Evolutionary conservation across 1,139 yeast genomes (phyloP).

Genomic region (Lodderomyces margitis): DNA sequence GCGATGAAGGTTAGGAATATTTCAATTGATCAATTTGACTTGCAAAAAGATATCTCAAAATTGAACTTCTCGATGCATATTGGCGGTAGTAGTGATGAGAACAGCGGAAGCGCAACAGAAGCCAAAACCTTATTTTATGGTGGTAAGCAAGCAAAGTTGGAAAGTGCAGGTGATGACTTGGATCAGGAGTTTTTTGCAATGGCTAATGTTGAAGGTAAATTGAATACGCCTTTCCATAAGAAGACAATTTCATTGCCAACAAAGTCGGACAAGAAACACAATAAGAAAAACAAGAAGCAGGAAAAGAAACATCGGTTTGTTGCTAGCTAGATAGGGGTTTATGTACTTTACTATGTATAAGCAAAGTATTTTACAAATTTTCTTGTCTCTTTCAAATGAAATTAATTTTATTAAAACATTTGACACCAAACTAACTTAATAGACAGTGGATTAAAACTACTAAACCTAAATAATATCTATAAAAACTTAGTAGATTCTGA

Average conservation of each 20-base stretch:
- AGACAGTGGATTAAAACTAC: neutral
- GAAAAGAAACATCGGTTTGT: slow-evolving; percentile 48
- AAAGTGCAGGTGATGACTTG: slow-evolving; percentile 73
- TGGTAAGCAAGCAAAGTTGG: slow-evolving; percentile 78
- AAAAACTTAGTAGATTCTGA: slow-evolving; percentile 87
- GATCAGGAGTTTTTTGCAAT: slow-evolving; percentile 81
- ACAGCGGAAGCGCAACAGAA: slow-evolving; percentile 18
- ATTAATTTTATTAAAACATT: neutral
- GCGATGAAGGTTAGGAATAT: slow-evolving; percentile 61
- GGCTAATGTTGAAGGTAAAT: slow-evolving; percentile 60
- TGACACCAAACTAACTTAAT: slow-evolving; percentile 1
- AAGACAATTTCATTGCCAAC: slow-evolving; percentile 23
- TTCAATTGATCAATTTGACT: slow-evolving; percentile 51
- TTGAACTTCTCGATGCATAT: slow-evolving; percentile 81
- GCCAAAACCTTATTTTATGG: slow-evolving; percentile 59
- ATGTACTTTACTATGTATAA: neutral
- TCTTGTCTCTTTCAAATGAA: neutral
- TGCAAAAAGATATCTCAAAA: slow-evolving; percentile 65
- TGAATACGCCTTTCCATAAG: slow-evolving; percentile 73
- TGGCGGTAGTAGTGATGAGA: slow-evolving; percentile 29
- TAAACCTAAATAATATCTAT: slow-evolving; percentile 11
- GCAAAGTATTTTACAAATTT: neutral
- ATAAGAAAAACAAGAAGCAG: slow-evolving; percentile 72
- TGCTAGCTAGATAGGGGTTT: slow-evolving; percentile 25
- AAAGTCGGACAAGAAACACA: slow-evolving; percentile 62